Base-by-base conservation (phyloP, 768 basidiomycete genomes). In the Pluteus cervinus region DNA sequence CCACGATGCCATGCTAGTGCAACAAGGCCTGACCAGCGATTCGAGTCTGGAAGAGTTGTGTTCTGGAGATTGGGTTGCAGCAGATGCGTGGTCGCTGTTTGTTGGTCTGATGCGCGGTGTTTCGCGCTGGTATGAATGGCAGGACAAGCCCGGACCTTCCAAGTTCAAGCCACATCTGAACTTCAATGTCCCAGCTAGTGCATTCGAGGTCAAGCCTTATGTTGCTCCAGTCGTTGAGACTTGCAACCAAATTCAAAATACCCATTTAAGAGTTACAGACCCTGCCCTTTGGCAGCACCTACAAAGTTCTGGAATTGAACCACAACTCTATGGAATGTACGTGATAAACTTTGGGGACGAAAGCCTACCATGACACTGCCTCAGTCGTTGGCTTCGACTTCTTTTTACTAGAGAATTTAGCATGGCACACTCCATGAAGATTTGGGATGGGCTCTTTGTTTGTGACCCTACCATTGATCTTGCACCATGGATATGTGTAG, bases 371-470 rank as follows among this genome's bases (percentile, higher is more conserved):
- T n/a, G 25, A 37, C 15, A 20, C 33, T 50, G 15, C 40, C 24
- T 28, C 18, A 93, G 90, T 41, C 92, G 96, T 21, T 98, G 93
- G 92, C 66, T 98, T 7, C 75, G 96, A 24, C 65, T 98, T 12
- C 66, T 99, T 5, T 98, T 97, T 60, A 93, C 92, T 4, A 74
- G 96, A 32, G 96, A 99, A 58, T 85, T 98, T 48, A 73, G 68
- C 26, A 76, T 97, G 68, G 51, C 65, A 3, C 81, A 88, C 43
- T 76, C 87, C 0, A 79, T 99, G 77, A 67, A 75, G 22, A 54
- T 99, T n/a, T 98, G 96, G 96, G 96, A 99, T 57, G 91, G 85
- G 1, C 56, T 98, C 7, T 94, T 99, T 56, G 89, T 94, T 0
- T 82, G 79, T 43, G 88, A 91, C 61, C 74, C 86, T 14, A 69